Percentiles rank a stretch among this genome's conserved stretches.
Evolutionary conservation across 345 rosid genomes (phyloP).

Genomic region (Pistacia vera): DNA sequence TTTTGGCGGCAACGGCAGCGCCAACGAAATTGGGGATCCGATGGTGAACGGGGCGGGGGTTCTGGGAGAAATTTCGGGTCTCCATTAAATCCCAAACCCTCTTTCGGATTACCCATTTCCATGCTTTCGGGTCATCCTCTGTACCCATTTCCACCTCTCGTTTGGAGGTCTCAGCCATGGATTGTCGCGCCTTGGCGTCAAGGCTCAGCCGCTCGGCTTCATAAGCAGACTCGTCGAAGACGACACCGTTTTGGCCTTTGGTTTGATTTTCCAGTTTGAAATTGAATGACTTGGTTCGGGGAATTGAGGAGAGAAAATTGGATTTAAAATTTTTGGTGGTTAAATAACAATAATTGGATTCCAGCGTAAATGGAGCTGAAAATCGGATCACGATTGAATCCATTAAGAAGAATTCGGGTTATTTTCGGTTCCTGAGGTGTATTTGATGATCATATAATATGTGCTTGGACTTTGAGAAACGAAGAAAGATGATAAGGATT

Average conservation of each 20-base stretch:
- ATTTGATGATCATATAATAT: background rate
- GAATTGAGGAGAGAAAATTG: conserved; percentile 2
- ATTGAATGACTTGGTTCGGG: conserved; percentile 20
- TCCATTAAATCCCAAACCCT: conserved; percentile 91
- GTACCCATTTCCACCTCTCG: conserved; percentile 36
- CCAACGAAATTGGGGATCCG: conserved; percentile 95
- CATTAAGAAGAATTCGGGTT: conserved; percentile 17
- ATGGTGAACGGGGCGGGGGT: conserved; percentile 88
- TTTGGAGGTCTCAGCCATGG: conserved; percentile 66
- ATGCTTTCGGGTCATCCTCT: conserved; percentile 65
- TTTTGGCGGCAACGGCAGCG: conserved; percentile 67
- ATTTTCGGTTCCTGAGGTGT: too few species aligned
- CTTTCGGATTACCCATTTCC: conserved; percentile 91
- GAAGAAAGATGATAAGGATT: background rate
- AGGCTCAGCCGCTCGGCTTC: conserved; percentile 67
- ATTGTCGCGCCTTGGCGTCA: conserved; percentile 65
- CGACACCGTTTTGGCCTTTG: conserved; percentile 21
- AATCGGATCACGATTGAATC: conserved; percentile 42
- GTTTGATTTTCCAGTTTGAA: conserved; percentile 23
- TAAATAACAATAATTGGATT: conserved; percentile 12
- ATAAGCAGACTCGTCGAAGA: conserved; percentile 57
- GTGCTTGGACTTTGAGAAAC: background rate
- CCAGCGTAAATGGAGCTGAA: conserved; percentile 33
- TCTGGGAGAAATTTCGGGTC: conserved; percentile 64
- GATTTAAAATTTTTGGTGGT: background rate